Evolutionary conservation across 768 basidiomycete species (phyloP), one percentile per base, ranked within the genome.

Genomic region (Guyanaporus albipodus): DNA sequence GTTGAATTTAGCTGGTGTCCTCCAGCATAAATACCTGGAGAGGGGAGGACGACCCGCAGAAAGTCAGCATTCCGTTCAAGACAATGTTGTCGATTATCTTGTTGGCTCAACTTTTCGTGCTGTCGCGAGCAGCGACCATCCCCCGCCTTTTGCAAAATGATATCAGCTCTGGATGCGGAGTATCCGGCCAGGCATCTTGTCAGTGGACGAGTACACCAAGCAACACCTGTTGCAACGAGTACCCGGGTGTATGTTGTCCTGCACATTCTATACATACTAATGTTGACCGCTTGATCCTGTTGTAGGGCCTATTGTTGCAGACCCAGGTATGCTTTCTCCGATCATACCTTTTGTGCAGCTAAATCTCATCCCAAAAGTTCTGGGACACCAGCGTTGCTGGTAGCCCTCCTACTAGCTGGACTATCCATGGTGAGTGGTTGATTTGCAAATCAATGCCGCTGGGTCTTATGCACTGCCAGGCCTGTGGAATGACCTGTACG

Each of bases 361-460:
- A n/a, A 61, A 3, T n/a, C 24, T 37, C 10, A 35, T 28, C 17
- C 11, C 26, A 28, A 18, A 61, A 85, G 80, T 85, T 87, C 66
- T 88, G 86, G 85, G 84, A 87, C 51, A 83, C 79, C 2, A 56
- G 78, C 38, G 78, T 82, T 0, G 62, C 75, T 4, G 80, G 78
- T 17, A 85, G 86, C 10, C 86, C 86, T 6, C 62, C 60, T 9
- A 54, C 83, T 55, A 82, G 79, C 56, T 88, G 86, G 85, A 88
- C 84, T 1, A 81, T 87, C 48, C 85, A 85, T 44, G 83, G 85
- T 80, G 48, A 38, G 74, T 55, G n/a, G n/a, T 14, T 24, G 11
- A 23, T 31, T 27, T 22, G n/a, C 40, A 22, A 27, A 19, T 19
- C 26, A 15, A 34, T 33, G 18, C 6, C 4, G 24, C 19, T 32